Evolutionary conservation across 352 stramenopile species (phyloP).

Genomic region (Globisporangium echinulatum): DNA sequence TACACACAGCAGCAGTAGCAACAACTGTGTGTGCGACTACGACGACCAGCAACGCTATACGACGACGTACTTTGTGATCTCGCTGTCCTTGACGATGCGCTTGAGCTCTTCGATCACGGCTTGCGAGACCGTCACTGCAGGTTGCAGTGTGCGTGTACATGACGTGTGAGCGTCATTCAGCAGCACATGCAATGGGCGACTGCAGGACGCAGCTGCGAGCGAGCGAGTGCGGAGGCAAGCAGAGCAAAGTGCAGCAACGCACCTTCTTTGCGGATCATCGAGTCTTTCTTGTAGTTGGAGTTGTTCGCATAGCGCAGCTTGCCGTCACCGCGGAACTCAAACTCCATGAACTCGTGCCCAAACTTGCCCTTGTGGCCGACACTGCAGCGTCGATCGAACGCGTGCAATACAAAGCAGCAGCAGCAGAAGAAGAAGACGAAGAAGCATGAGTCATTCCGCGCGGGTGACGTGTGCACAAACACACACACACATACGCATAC

Average conservation of each 20-base stretch:
- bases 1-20: no score
- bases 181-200: neutral
- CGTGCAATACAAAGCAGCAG: neutral
- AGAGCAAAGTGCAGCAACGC: neutral
- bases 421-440: neutral
- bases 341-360: constrained; percentile 97
- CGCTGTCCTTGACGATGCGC: constrained; percentile 89
- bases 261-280: constrained; percentile 97
- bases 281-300: constrained; percentile 97
- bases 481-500: neutral
- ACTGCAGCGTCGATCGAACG: constrained; percentile 23
- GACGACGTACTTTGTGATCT: constrained; percentile 84
- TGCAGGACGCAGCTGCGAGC: no score
- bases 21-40: no score
- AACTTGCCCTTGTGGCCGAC: constrained; percentile 96
- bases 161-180: neutral
- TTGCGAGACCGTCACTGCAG: constrained; percentile 81
- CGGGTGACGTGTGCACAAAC: no score
- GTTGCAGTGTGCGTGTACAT: neutral
- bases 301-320: constrained; percentile 97
- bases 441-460: neutral
- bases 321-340: constrained; percentile 90
- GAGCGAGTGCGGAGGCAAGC: no score
- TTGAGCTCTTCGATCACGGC: constrained; percentile 93
- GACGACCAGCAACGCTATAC: neutral